A percentile compares a stretch with the other conserved stretches of the same genome.
These are phyloP conservation scores for Debaryomyces udenii DNA, from an alignment of 1,139 yeast species.

Conservation along the genomic window DNA sequence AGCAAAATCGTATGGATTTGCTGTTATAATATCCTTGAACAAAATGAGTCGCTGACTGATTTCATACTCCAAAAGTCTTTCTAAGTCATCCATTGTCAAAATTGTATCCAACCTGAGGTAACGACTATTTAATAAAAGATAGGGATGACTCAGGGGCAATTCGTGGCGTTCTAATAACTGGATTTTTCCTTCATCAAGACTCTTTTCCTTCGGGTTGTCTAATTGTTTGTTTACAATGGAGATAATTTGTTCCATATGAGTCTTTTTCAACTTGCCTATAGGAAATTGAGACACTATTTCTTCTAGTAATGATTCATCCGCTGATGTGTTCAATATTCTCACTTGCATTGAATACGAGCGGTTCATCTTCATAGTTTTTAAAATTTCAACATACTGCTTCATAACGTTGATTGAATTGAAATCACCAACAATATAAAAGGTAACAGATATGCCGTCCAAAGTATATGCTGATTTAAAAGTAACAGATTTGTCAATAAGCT, in stretches of 20 bases:
- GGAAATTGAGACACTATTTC: background rate
- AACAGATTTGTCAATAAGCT: conserved; percentile 27
- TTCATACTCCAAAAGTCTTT: conserved; percentile 39
- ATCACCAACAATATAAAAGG: conserved; percentile 63
- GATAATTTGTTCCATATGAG: background rate
- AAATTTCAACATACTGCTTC: conserved; percentile 43
- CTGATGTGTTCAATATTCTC: conserved; percentile 17
- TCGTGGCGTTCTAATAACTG: conserved; percentile 26
- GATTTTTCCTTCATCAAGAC: conserved; percentile 10
- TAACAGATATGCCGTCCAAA: conserved; percentile 23
- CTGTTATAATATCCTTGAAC: conserved; percentile 31
- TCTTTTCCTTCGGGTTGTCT: background rate
- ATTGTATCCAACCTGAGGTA: conserved; percentile 35
- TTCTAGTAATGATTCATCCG: conserved; percentile 7
- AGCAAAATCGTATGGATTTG: conserved; percentile 34
- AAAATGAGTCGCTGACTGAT: conserved; percentile 34
- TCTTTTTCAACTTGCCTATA: background rate
- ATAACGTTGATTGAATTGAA: conserved; percentile 37
- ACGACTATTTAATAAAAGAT: conserved; percentile 45
- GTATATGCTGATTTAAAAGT: conserved; percentile 19
- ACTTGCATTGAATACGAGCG: conserved; percentile 35
- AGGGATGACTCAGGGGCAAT: conserved; percentile 40
- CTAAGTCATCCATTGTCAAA: conserved; percentile 26
- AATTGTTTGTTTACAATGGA: background rate
- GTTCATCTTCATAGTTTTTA: conserved; percentile 29